These are phyloP conservation scores for Phytophthora macrochlamydospora DNA, from an alignment of 352 stramenopile genomes.

Conservation along the genomic window DNA sequence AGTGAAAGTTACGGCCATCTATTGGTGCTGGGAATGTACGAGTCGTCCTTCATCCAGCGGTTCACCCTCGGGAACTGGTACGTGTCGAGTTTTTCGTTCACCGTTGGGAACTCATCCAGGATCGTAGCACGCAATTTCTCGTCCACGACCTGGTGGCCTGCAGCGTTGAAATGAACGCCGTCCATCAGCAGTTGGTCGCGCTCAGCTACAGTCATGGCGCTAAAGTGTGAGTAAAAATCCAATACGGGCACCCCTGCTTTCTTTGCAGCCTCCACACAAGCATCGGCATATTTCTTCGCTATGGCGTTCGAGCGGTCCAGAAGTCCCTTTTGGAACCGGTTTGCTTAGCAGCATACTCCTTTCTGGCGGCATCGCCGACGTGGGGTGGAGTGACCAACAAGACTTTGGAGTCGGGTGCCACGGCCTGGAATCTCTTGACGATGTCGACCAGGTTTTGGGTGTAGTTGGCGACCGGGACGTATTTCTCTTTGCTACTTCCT, in stretches of 20 bases:
- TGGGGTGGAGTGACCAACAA: background rate
- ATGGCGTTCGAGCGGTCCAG: constrained; percentile 16
- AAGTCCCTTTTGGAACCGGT: constrained; percentile 10
- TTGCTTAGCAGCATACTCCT: constrained; percentile 13
- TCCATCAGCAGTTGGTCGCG: constrained; percentile 43
- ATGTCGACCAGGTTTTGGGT: background rate
- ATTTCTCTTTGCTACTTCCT: constrained; percentile 26
- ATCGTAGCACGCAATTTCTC: constrained; percentile 24
- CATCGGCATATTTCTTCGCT: constrained; percentile 35
- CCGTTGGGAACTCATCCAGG: constrained; percentile 11
- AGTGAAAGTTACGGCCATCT: too few species aligned
- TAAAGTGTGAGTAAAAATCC: constrained; percentile 49
- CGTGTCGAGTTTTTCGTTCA: constrained; percentile 19
- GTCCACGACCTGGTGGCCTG: constrained; percentile 44
- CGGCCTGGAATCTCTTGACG: background rate
- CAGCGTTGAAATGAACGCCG: constrained; percentile 48
- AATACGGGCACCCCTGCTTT: constrained; percentile 30
- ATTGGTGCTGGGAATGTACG: background rate
- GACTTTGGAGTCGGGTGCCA: background rate
- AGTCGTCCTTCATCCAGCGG: constrained; percentile 35
- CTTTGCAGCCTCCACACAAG: constrained; percentile 35
- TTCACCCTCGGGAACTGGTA: constrained; percentile 39
- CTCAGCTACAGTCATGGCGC: constrained; percentile 19
- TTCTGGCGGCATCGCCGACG: background rate
- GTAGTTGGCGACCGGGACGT: constrained; percentile 36